Conservation (phyloP, 345 rosid species). For the Gossypium ekmanianum region DNA sequence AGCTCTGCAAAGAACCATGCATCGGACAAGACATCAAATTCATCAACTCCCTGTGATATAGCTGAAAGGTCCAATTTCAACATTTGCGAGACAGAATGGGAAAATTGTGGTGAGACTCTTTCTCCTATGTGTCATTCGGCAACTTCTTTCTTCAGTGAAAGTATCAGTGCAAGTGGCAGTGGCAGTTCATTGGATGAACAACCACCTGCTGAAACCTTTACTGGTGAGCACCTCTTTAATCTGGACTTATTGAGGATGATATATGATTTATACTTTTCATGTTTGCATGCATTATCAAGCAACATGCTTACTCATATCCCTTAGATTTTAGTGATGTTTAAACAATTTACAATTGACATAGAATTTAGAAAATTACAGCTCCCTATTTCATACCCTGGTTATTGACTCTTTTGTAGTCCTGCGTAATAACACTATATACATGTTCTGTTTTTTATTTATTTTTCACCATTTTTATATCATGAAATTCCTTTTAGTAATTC, state of each 20-base stretch:
- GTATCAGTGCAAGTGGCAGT: conserved; percentile 51
- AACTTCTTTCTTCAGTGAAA: conserved; percentile 52
- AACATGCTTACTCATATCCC: not conserved
- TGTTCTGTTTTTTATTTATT: not conserved
- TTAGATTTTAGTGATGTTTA: not conserved
- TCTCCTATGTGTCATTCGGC: conserved; percentile 61
- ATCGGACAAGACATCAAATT: conserved; percentile 59
- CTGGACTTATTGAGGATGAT: conserved; percentile 8
- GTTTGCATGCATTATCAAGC: not conserved
- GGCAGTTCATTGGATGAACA: conserved; percentile 64
- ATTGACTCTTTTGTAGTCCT: not conserved
- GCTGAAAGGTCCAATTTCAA: conserved; percentile 47
- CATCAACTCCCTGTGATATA: conserved; percentile 58
- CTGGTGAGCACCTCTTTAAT: conserved; percentile 41
- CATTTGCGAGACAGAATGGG: conserved; percentile 54
- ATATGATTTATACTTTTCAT: not conserved
- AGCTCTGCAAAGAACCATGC: conserved; percentile 62
- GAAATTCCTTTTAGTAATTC: not conserved
- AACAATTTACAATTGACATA: not conserved
- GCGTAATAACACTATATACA: not conserved
- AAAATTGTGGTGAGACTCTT: conserved; percentile 49
- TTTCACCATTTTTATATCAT: not conserved
- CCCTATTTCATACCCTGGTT: not conserved
- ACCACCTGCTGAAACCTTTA: conserved; percentile 30
- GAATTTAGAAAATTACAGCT: not conserved